These are phyloP conservation scores for Nannochloris sp. DNA, from an alignment of 139 green algal species.

Conservation along the genomic window DNA sequence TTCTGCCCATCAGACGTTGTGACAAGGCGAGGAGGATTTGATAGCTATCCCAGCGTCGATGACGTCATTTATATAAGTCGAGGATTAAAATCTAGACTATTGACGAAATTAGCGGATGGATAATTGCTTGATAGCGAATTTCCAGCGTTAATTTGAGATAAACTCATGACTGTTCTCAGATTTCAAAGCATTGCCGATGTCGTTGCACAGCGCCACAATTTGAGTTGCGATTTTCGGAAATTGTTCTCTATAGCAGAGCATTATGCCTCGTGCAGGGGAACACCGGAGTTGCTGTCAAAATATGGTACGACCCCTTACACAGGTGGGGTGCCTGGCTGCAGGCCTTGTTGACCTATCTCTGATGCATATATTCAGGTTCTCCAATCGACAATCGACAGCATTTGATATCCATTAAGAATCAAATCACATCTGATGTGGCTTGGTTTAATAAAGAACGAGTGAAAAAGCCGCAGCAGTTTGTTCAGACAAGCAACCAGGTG, in stretches of 20 bases:
- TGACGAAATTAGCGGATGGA: too few species aligned
- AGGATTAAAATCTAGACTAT: background rate
- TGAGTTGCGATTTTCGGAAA: background rate
- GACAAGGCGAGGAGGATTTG: background rate
- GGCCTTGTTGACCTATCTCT: background rate
- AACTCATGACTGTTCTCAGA: background rate
- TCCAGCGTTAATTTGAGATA: background rate
- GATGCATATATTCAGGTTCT: constrained; percentile 20
- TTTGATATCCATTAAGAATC: constrained; percentile 56
- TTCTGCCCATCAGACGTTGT: background rate
- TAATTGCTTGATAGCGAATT: too few species aligned
- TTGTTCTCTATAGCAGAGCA: background rate
- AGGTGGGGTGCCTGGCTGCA: background rate
- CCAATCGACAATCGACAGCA: constrained; percentile 45
- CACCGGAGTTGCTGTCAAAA: background rate
- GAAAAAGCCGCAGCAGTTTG: constrained; percentile 63
- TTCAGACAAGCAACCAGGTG: background rate
- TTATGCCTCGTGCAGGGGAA: background rate
- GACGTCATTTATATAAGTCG: constrained; percentile 1
- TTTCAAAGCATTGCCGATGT: constrained; percentile 3
- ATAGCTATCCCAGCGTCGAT: constrained; percentile 14
- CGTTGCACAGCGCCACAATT: background rate
- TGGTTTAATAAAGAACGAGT: constrained; percentile 64
- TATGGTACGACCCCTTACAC: background rate
- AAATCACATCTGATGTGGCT: constrained; percentile 20